Evolutionary conservation across 2,329 filamentous ascomycete genomes (phyloP).

Genomic region (Venturia pyrina): DNA sequence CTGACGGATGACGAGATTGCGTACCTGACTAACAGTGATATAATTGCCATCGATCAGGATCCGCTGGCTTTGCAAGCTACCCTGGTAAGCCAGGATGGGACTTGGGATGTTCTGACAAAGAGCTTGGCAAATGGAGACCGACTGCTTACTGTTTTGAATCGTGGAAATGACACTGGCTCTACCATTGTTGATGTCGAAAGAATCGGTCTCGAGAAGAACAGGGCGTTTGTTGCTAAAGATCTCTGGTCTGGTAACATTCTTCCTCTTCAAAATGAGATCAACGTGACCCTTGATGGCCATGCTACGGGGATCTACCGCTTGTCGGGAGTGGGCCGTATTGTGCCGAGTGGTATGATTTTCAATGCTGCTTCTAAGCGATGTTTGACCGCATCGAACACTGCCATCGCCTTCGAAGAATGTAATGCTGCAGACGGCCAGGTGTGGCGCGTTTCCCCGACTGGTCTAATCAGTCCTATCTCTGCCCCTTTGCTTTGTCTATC

Average conservation of each 20-base stretch:
- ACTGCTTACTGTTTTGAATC: conserved; percentile 38
- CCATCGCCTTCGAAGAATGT: conserved; percentile 28
- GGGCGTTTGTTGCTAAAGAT: conserved; percentile 28
- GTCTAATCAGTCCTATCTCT: conserved; percentile 30
- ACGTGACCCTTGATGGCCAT: conserved; percentile 26
- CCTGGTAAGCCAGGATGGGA: conserved; percentile 34
- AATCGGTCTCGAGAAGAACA: conserved; percentile 26
- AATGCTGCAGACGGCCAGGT: conserved; percentile 32
- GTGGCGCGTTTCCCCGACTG: conserved; percentile 29
- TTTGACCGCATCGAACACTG: conserved; percentile 26
- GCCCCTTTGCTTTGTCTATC: conserved; percentile 25
- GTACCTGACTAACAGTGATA: conserved; percentile 38
- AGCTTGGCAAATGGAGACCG: conserved; percentile 38
- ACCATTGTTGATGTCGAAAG: conserved; percentile 26
- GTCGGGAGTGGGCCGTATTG: conserved; percentile 20
- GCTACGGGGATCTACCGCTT: conserved; percentile 36
- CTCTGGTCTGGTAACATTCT: conserved; percentile 32
- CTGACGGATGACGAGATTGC: conserved; percentile 32
- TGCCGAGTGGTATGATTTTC: conserved; percentile 40
- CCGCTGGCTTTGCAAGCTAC: conserved; percentile 37
- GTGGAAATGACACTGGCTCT: conserved; percentile 23
- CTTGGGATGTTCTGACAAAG: conserved; percentile 38
- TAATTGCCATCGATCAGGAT: conserved; percentile 41
- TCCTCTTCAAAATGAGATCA: conserved; percentile 19
- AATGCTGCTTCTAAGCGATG: conserved; percentile 38